Conservation (phyloP, 2,329 filamentous ascomycete genomes). For the Curvularia lunata region DNA sequence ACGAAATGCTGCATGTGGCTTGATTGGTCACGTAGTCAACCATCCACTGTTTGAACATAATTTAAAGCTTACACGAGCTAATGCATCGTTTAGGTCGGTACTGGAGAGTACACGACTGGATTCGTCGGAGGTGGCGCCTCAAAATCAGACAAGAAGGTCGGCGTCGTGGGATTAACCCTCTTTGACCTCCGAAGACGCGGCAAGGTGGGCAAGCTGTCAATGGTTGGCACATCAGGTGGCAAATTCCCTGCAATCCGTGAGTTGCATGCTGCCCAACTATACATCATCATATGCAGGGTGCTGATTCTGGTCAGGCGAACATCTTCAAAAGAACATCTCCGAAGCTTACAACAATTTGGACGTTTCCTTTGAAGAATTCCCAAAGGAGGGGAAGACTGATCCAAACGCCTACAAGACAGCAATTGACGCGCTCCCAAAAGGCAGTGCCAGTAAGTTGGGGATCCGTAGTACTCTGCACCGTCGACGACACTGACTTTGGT, state of each 20-base stretch:
- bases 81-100: slow-evolving; percentile 67
- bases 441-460: slow-evolving; percentile 69
- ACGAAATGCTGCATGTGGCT: slow-evolving; percentile 7
- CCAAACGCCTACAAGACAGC: slow-evolving; percentile 85
- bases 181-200: slow-evolving; percentile 88
- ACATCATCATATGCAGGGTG: slow-evolving; percentile 4
- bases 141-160: slow-evolving; percentile 93
- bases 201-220: slow-evolving; percentile 83
- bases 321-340: slow-evolving; percentile 85
- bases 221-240: slow-evolving; percentile 86
- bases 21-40: not conserved
- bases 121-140: slow-evolving; percentile 86
- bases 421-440: slow-evolving; percentile 80
- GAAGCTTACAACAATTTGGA: slow-evolving; percentile 89
- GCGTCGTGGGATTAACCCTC: slow-evolving; percentile 86
- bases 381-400: slow-evolving; percentile 73
- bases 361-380: slow-evolving; percentile 83
- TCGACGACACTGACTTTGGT: not conserved
- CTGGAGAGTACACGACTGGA: slow-evolving; percentile 95
- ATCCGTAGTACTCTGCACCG: not conserved
- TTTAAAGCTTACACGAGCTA: slow-evolving; percentile 11
- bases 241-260: slow-evolving; percentile 91
- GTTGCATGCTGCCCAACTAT: slow-evolving; percentile 39
- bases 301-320: slow-evolving; percentile 65
- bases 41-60: not conserved